Evolutionary conservation across 2,329 filamentous ascomycete species (phyloP).

Genomic region (Gremmenia infestans): DNA sequence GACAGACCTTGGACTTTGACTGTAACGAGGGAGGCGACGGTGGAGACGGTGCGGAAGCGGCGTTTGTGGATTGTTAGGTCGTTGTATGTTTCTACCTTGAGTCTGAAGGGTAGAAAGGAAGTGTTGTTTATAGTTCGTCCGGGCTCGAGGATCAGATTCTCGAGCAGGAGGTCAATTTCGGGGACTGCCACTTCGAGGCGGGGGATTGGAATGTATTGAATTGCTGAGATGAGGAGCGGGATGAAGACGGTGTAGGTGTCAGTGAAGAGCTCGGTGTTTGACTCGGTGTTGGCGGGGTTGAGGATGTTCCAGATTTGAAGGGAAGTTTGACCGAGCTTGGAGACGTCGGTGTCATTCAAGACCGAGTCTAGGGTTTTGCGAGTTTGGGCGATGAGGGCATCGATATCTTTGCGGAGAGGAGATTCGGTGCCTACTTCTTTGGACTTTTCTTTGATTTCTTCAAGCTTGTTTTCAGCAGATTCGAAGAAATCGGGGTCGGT

Average conservation of each 20-base stretch:
- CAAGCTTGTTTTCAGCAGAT: conserved; percentile 51
- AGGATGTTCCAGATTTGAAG: conserved; percentile 65
- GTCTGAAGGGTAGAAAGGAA: conserved; percentile 81
- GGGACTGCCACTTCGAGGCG: conserved; percentile 83
- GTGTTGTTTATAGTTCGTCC: conserved; percentile 77
- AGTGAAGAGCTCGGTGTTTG: conserved; percentile 66
- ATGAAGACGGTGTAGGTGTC: conserved; percentile 78
- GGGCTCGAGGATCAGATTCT: conserved; percentile 87
- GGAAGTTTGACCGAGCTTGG: conserved; percentile 62
- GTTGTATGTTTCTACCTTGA: conserved; percentile 79
- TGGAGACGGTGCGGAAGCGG: conserved; percentile 58
- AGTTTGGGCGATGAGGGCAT: conserved; percentile 64
- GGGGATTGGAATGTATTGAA: conserved; percentile 87
- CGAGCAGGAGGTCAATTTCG: conserved; percentile 76
- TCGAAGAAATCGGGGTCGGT: conserved; percentile 85
- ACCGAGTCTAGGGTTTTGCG: conserved; percentile 65
- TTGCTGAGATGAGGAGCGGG: conserved; percentile 66
- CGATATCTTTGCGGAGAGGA: conserved; percentile 66
- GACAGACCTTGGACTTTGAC: conserved; percentile 80
- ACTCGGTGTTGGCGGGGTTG: conserved; percentile 57
- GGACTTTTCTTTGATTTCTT: conserved; percentile 47
- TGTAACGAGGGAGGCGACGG: conserved; percentile 65
- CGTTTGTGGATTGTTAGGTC: conserved; percentile 82
- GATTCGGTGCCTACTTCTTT: conserved; percentile 64
- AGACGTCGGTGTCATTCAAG: conserved; percentile 65